Base-by-base conservation (phyloP, 2,329 filamentous ascomycete genomes). In the Paradendryphiella salina region DNA sequence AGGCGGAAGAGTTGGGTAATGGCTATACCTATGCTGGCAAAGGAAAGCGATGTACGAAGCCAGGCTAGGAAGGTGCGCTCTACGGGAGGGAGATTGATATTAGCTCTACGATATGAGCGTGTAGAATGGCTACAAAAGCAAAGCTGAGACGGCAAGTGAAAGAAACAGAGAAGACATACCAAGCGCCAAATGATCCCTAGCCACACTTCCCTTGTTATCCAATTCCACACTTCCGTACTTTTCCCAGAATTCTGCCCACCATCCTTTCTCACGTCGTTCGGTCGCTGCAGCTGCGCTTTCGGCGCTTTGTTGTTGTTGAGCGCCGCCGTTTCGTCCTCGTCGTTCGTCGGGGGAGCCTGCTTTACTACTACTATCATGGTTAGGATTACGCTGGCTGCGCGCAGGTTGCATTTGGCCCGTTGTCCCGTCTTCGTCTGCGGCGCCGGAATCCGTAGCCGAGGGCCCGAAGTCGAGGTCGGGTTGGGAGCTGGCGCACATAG, bases 51-150 rank as follows among this genome's bases (percentile, higher is more conserved):
- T 2, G 89, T 94, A 44, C 89, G 83, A 35, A 94, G 80, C 89
- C 89, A 94, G 46, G 89, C 89, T 26, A 94, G 82, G 72, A 93
- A 94, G 0, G 89, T 94, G 15, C 89, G 82, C 74, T 94, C 89
- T 91, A 48, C 40, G 1, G 2, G 8, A 9, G 10, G 15, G 17
- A 9, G 13, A 28, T 23, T 28, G 9, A 18, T 29, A 1, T 34
- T 17, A 32, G 32, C 26, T 9, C 8, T 2, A 26, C 3, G 23
- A 26, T 9, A 26, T 3, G 8, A 26, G 6, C 21, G 21, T 23
- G 21, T 23, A 23, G 21, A 5, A 26, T n/a, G n/a, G n/a, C n/a
- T n/a, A 14, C 21, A 29, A 31, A 13, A 26, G 36, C 13, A 52
- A 34, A 1, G 32, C 41, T 13, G 9, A 17, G 75, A 43, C 75